Evolutionary conservation across 75 land plant species (phyloP).

Genomic region (Selaginella moellendorffii): DNA sequence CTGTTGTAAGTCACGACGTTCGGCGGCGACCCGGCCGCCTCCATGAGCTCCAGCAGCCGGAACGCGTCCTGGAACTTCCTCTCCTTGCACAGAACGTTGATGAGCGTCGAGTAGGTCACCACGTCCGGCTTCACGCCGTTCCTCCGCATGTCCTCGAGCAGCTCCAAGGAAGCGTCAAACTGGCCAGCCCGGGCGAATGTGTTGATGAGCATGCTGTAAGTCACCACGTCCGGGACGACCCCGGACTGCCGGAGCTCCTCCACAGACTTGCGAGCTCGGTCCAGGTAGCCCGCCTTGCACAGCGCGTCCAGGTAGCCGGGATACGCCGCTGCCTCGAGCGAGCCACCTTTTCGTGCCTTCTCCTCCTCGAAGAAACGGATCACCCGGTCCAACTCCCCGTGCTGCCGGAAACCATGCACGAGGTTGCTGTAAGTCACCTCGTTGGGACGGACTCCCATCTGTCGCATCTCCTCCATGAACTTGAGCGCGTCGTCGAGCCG

Average conservation of each 20-base stretch:
- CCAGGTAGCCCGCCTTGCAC: conserved; percentile 32
- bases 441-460: neutral
- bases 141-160: neutral
- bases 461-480: neutral
- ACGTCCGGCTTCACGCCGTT: conserved; percentile 7
- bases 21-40: conserved; percentile 14
- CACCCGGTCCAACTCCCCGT: conserved; percentile 15
- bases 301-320: conserved; percentile 38
- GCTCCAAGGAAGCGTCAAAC: neutral
- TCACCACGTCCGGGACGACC: conserved; percentile 23
- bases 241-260: conserved; percentile 26
- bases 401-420: conserved; percentile 24
- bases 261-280: conserved; percentile 31
- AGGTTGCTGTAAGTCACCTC: neutral
- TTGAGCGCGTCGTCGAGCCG: conserved; percentile 1
- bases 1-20: conserved; percentile 20
- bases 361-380: conserved; percentile 6
- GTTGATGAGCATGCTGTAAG: conserved; percentile 34
- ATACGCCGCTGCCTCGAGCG: conserved; percentile 49
- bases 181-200: neutral
- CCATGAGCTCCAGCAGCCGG: neutral
- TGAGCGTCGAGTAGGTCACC: neutral
- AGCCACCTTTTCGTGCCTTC: conserved; percentile 20
- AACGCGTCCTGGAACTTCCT: neutral
- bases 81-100: neutral